Conservation (phyloP, 148 eudicot species). For the Dianthus caryophyllus region DNA sequence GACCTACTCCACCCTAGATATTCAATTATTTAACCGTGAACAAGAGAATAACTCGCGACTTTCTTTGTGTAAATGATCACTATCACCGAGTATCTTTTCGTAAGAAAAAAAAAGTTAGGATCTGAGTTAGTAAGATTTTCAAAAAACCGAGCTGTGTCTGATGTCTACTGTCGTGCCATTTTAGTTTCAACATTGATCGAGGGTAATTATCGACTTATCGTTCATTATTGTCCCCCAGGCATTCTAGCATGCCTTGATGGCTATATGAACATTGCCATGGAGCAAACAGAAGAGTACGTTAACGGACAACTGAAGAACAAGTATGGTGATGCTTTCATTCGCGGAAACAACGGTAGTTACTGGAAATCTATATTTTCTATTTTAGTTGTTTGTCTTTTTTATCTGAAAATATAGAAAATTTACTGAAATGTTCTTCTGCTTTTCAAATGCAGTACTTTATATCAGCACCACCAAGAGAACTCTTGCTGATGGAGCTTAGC, state of each 20-base stretch:
- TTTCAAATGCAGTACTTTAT: slow-evolving; percentile 66
- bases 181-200: background rate
- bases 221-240: slow-evolving; percentile 39
- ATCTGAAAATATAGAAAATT: background rate
- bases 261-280: slow-evolving; percentile 98
- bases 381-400: background rate
- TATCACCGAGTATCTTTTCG: background rate
- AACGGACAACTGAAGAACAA: slow-evolving; percentile 94
- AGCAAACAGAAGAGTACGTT: slow-evolving; percentile 96
- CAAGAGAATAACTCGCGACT: background rate
- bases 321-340: slow-evolving; percentile 93
- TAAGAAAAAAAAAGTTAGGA: background rate
- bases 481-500: slow-evolving; percentile 72
- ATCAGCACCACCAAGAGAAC: slow-evolving; percentile 91
- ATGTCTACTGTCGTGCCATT: background rate
- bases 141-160: background rate
- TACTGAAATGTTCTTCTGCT: background rate
- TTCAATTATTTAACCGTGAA: background rate
- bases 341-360: slow-evolving; percentile 83
- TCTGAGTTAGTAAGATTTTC: too few relatives aligned
- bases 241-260: slow-evolving; percentile 95
- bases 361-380: background rate
- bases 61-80: background rate
- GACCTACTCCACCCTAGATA: background rate
- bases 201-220: background rate